Base-by-base conservation (phyloP, 1,284 basidiomycete species). In the Xanthoconium separans region DNA sequence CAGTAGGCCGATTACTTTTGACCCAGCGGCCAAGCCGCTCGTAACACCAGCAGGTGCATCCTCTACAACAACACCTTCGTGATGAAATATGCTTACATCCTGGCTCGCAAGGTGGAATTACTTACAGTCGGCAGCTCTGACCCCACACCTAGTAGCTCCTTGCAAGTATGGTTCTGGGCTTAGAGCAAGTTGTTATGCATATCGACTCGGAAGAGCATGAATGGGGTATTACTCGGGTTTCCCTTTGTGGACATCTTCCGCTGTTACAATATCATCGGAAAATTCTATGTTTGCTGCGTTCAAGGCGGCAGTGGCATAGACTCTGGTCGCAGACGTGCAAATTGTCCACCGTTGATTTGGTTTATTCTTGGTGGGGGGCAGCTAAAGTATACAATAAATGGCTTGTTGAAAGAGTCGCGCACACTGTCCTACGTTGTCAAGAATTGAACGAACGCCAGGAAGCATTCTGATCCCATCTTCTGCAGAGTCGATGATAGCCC, bases 151-250 rank as follows among this genome's bases (percentile, higher is more conserved):
- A 63, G 83, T 70, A 22, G 89, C 89, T 13, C 87, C 89, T 31
- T 86, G 76, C 49, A 91, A 73, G 73, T 94, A 96, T 7, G 93
- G 93, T 65, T 94, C 93, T 9, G 93, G 92, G 72, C 90, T 79
- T 70, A 39, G 24, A 48, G 43, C 40, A 68, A 65, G 56, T 80
- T 63, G 50, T 46, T 57, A 58, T 34, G 49, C 59, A 55, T 27
- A 29, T 51, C 61, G 34, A 60, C 10, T 16, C 44, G n/a, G 6
- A 47, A 44, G 31, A 22, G 27, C 27, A 27, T 27, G 27, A 50
- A 50, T 44, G 18, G 16, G 45, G 40, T 65, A 77, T 64, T 37
- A 85, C 84, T 81, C 77, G 40, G 93, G 93, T 73, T 95, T 95
- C 36, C 93, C 93, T 55, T 83, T 73, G 20, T 69, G 66, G 4